Evolutionary conservation across 129 eudicot species (phyloP), one percentile per base, ranked within the genome.

Genomic region (Smallanthus sonchifolius): DNA sequence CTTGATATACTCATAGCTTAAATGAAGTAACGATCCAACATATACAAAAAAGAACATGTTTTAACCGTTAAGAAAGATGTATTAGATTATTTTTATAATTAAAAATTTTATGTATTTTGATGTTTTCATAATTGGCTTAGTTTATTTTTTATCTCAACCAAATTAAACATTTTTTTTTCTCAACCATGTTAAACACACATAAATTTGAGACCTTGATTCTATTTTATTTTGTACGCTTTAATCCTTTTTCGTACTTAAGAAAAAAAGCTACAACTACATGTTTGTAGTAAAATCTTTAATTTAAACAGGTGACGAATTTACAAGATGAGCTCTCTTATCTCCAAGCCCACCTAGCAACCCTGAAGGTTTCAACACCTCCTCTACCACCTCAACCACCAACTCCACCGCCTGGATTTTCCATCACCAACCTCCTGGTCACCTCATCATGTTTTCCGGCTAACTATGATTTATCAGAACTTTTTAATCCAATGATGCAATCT

Each of bases 251-350:
- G 10, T 2, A 7, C 10, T 42, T 7, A 8, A 40, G 0, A 7
- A 42, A 39, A 39, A 39, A 7, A 40, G 9, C 7, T 6, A 42
- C 11, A 2, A 42, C 11, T 42, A 42, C 0, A 0, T 10, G 45
- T 39, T 35, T 54, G 0, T 4, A 10, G 9, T 64, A 24, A 63
- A 35, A 10, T 45, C 8, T 34, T 60, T 20, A 73, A 15, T 47
- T 17, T 24, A 35, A 40, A 11, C 86, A 92, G 98, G 96, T 89
- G 59, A 83, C 77, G 57, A 92, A 82, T 77, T 76, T 92, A 30
- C 98, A 92, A 81, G 79, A 92, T 4, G 96, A 92, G 32, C 83
- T 92, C 14, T 73, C 95, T 20, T 92, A 87, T 85, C 70, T 87
- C 64, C 96, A 90, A 86, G 84, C 92, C 73, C 95, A 89, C 79